These are phyloP conservation scores for Grigorovia transvaalensis DNA, from an alignment of 805 yeast species.

Conservation along the genomic window DNA sequence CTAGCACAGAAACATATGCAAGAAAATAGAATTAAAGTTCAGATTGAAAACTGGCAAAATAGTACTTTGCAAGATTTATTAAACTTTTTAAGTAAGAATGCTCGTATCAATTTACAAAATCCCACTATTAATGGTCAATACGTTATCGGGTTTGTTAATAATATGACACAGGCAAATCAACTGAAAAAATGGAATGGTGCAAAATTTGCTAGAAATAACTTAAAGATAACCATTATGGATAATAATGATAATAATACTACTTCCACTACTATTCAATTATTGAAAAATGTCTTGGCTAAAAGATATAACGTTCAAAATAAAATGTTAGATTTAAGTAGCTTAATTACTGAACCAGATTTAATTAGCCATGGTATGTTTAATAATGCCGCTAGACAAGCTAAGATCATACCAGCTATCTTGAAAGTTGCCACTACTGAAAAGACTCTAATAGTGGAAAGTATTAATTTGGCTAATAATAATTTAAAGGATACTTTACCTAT, in stretches of 20 bases:
- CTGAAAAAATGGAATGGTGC: slow-evolving; percentile 60
- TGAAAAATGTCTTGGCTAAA: slow-evolving; percentile 48
- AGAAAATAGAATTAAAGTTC: slow-evolving; percentile 38
- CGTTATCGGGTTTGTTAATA: slow-evolving; percentile 49
- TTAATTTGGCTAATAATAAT: slow-evolving; percentile 58
- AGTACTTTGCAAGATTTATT: slow-evolving; percentile 62
- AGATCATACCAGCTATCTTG: slow-evolving; percentile 85
- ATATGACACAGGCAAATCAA: slow-evolving; percentile 47
- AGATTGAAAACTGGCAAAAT: slow-evolving; percentile 74
- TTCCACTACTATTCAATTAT: slow-evolving; percentile 45
- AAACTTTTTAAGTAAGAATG: slow-evolving; percentile 60
- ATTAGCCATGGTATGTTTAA: slow-evolving; percentile 54
- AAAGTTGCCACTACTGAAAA: slow-evolving; percentile 56
- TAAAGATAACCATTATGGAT: slow-evolving; percentile 39
- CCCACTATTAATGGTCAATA: slow-evolving; percentile 45
- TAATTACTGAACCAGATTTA: slow-evolving; percentile 55
- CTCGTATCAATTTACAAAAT: slow-evolving; percentile 45
- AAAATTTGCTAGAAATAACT: slow-evolving; percentile 63
- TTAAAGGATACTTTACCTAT: slow-evolving; percentile 51
- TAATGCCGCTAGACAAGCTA: slow-evolving; percentile 51
- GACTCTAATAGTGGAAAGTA: slow-evolving; percentile 44
- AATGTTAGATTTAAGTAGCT: slow-evolving; percentile 58
- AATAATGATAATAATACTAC: slow-evolving; percentile 10
- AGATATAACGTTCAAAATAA: slow-evolving; percentile 60
- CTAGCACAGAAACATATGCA: slow-evolving; percentile 1